Percentiles rank a stretch among this genome's conserved stretches.
Conservation (phyloP, 2,329 filamentous ascomycete species). For the Seiridium cupressi region DNA sequence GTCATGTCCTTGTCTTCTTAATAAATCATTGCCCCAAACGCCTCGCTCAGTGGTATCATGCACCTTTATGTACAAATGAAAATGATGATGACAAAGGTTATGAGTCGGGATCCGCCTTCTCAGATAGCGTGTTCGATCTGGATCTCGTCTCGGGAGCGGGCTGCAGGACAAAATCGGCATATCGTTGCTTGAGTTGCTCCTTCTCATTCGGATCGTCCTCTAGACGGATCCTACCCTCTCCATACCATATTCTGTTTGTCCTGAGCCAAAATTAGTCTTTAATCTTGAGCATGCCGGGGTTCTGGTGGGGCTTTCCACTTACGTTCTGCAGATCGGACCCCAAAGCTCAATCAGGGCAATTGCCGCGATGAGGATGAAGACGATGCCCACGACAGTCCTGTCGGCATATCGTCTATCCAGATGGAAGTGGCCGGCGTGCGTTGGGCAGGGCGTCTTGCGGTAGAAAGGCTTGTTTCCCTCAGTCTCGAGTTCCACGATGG, state of each 20-base stretch:
- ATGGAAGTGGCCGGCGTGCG: constrained; percentile 21
- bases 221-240: constrained; percentile 20
- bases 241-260: constrained; percentile 11
- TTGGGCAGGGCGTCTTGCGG: constrained; percentile 21
- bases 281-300: background rate
- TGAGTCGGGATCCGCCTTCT: background rate
- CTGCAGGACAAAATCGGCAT: background rate
- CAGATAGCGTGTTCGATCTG: background rate
- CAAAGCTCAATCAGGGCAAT: constrained; percentile 22
- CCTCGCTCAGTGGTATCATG: constrained; percentile 6
- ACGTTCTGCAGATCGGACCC: constrained; percentile 19
- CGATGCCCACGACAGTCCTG: constrained; percentile 20
- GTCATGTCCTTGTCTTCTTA: background rate
- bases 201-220: constrained; percentile 11
- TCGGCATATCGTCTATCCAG: constrained; percentile 23
- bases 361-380: constrained; percentile 16
- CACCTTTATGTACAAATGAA: background rate
- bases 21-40: background rate
- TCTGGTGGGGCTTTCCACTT: constrained; percentile 5
- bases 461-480: constrained; percentile 23
- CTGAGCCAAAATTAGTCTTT: constrained; percentile 12
- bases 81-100: background rate
- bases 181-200: background rate
- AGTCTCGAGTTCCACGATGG: constrained; percentile 26
- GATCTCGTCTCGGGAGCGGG: constrained; percentile 1